Conservation (phyloP, 768 basidiomycete species). For the Pleurotus eryngii region DNA sequence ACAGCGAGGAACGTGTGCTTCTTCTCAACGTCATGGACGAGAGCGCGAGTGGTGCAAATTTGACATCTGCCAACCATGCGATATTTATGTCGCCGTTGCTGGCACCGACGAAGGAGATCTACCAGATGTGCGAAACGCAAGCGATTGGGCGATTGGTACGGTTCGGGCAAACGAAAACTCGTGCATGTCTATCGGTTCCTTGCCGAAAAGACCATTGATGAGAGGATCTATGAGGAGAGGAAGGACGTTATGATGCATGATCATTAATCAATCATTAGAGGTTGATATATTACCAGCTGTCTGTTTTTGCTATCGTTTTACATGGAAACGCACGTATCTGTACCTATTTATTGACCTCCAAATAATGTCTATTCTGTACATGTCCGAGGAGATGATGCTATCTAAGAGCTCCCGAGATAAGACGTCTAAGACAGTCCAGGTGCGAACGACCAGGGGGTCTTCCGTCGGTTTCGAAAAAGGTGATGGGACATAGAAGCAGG, state of each 20-base stretch:
- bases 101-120: conserved; percentile 76
- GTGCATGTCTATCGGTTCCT: conserved; percentile 84
- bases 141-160: conserved; percentile 81
- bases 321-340: too few relatives aligned
- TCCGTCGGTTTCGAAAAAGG: too few relatives aligned
- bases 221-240: conserved; percentile 71
- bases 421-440: too few relatives aligned
- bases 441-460: too few relatives aligned
- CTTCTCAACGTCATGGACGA: conserved; percentile 93
- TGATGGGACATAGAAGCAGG: too few relatives aligned
- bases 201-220: conserved; percentile 86
- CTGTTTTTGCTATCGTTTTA: too few relatives aligned
- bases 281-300: too few relatives aligned
- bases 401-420: too few relatives aligned
- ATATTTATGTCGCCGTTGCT: conserved; percentile 93
- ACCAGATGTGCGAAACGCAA: conserved; percentile 80
- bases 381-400: too few relatives aligned
- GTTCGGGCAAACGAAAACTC: conserved; percentile 77
- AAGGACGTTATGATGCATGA: conserved; percentile 21
- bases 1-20: conserved; percentile 73
- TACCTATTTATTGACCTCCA: too few relatives aligned
- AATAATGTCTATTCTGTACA: too few relatives aligned
- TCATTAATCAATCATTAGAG: background rate
- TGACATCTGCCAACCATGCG: conserved; percentile 92
- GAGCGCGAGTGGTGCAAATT: conserved; percentile 89